Base-by-base conservation (phyloP, 2,329 filamentous ascomycete species). In the Aureobasidium uvarum region DNA sequence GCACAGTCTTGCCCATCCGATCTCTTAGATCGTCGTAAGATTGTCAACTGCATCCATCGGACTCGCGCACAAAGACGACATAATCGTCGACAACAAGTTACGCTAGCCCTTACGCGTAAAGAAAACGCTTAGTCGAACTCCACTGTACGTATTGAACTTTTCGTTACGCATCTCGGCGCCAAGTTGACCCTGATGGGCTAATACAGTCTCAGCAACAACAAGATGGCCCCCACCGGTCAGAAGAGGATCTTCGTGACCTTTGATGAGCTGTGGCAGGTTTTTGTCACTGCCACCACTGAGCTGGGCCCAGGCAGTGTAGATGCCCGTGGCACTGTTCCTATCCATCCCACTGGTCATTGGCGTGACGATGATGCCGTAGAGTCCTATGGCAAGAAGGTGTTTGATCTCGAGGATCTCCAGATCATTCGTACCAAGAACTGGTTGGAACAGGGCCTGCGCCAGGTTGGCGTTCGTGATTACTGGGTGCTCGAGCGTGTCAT, bases 341-440 rank as follows among this genome's bases (percentile, higher is more conserved):
- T 46, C 5, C 41, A 46, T 36, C 58, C 58, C 8, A 50, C 33
- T 18, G 58, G 45, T 7, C 58, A 62, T 16, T 62, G 58, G 58
- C 36, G 16, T 25, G 45, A 31, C 4, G n/a, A 31, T 11, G 45
- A 51, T 2, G 33, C 48, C 2, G 25, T 38, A 2, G 43, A 46
- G 28, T 14, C 16, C 18, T 60, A 60, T 38, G 56, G 14, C 31
- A 46, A 48, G 31, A 41, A 38, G 13, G 56, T 28, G 10, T 60
- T 38, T 11, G 38, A 8, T 20, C 56, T 60, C 5, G 56, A 60
- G 1, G 8, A 18, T 3, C 41, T 60, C 1, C 41, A 60, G 14
- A 20, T 48, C 2, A 33, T 60, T 11, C 56, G 56, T 45, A 16
- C 11, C 5, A 33, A 60, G 28, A 36, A 51, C 18, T 63, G 60